These are phyloP conservation scores for Parietaria judaica DNA, from an alignment of 306 rosid species.

Conservation along the genomic window DNA sequence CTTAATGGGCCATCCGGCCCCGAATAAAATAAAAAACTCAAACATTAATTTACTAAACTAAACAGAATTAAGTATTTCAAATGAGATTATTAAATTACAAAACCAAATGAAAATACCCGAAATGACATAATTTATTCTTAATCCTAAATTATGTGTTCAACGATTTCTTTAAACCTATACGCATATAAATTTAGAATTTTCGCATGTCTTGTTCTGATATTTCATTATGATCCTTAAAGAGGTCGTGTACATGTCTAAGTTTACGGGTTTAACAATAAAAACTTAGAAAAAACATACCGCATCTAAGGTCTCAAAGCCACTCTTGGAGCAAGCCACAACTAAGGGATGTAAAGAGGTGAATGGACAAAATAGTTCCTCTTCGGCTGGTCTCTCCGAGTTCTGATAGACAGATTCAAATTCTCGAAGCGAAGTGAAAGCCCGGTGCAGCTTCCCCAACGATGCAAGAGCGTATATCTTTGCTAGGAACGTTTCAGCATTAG, in stretches of 20 bases:
- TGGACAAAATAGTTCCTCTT: constrained; percentile 73
- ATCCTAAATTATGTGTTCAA: too few species aligned
- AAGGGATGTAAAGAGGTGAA: constrained; percentile 81
- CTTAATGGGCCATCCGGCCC: too few species aligned
- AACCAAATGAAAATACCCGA: too few species aligned
- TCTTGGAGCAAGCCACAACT: constrained; percentile 74
- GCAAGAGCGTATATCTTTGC: constrained; percentile 79
- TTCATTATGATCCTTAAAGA: not conserved
- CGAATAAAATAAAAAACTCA: too few species aligned
- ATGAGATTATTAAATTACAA: too few species aligned
- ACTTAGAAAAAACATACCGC: constrained; percentile 42
- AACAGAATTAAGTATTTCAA: too few species aligned
- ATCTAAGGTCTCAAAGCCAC: constrained; percentile 91
- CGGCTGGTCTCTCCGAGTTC: constrained; percentile 43
- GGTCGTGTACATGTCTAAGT: not conserved
- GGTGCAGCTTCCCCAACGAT: constrained; percentile 61
- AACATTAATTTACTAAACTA: too few species aligned
- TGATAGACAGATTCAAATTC: constrained; percentile 70
- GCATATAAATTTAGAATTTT: too few species aligned
- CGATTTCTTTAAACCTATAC: too few species aligned
- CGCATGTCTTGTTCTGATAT: not conserved
- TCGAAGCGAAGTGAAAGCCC: constrained; percentile 61
- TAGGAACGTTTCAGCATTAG: constrained; percentile 81
- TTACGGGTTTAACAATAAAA: constrained; percentile 3
- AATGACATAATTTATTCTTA: too few species aligned